Conservation (phyloP, 805 yeast genomes). For the Lachancea meyersii region DNA sequence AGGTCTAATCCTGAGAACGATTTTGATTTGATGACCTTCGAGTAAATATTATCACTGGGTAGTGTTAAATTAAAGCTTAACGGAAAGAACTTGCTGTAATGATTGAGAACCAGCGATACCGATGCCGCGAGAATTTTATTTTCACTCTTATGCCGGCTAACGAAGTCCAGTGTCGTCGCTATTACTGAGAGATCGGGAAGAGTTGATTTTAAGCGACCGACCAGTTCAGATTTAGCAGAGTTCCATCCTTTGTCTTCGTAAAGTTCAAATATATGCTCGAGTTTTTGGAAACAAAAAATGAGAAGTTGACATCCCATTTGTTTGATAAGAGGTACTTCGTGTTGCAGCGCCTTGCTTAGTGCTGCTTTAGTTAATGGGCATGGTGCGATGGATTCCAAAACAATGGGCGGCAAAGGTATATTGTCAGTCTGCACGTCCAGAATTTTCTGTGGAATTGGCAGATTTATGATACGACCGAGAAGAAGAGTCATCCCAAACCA, state of each 20-base stretch:
- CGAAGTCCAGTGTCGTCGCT: slow-evolving; percentile 39
- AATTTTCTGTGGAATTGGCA: slow-evolving; percentile 46
- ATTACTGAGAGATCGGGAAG: slow-evolving; percentile 50
- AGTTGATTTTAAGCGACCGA: slow-evolving; percentile 28
- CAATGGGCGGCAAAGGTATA: slow-evolving; percentile 33
- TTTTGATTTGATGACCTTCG: slow-evolving; percentile 31
- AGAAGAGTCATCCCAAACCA: slow-evolving; percentile 74
- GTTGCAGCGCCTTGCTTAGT: slow-evolving; percentile 51
- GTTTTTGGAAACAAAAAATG: slow-evolving; percentile 47
- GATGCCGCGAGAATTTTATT: slow-evolving; percentile 46
- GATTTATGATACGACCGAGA: slow-evolving; percentile 50
- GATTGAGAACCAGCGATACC: slow-evolving; percentile 39
- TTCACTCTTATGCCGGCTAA: slow-evolving; percentile 32
- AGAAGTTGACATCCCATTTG: slow-evolving; percentile 62
- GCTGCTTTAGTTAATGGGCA: slow-evolving; percentile 53
- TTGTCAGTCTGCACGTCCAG: slow-evolving; percentile 23
- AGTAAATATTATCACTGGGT: slow-evolving; percentile 33
- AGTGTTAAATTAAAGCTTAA: slow-evolving; percentile 28
- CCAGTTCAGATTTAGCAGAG: slow-evolving; percentile 31
- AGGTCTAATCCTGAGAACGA: slow-evolving; percentile 48
- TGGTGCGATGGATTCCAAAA: slow-evolving; percentile 59
- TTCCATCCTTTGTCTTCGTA: slow-evolving; percentile 40
- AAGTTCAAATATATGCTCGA: slow-evolving; percentile 36
- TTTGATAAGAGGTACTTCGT: slow-evolving; percentile 45
- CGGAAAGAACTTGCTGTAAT: slow-evolving; percentile 37